Conservation (phyloP, 257 asterid genomes). For the Apocynum venetum region DNA sequence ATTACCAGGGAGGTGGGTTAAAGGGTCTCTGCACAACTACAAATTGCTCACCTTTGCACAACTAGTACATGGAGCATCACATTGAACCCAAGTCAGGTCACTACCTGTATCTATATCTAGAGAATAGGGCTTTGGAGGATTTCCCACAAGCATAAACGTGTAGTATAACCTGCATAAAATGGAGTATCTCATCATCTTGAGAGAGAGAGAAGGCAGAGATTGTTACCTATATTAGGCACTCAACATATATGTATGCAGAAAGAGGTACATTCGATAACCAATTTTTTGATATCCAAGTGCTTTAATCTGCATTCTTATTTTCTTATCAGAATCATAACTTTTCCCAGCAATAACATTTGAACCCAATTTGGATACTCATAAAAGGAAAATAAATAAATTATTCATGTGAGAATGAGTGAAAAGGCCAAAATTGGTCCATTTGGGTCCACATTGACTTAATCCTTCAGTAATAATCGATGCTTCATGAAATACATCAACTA, state of each 20-base stretch:
- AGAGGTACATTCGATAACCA: background rate
- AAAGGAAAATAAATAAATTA: background rate
- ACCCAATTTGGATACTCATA: background rate
- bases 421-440: background rate
- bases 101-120: constrained; percentile 80
- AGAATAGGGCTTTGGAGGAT: constrained; percentile 77
- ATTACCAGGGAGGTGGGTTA: background rate
- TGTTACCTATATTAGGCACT: background rate
- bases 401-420: background rate
- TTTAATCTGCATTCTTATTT: background rate
- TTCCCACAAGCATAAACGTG: constrained; percentile 55
- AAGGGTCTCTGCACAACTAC: background rate
- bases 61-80: constrained; percentile 87
- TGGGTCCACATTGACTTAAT: background rate
- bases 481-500: background rate
- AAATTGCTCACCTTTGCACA: constrained; percentile 59
- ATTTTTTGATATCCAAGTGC: background rate
- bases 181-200: background rate
- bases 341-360: background rate
- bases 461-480: background rate
- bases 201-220: background rate
- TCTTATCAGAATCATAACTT: background rate
- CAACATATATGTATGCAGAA: background rate
- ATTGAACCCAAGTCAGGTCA: constrained; percentile 80
- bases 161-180: constrained; percentile 49